Conservation (phyloP, 176 grass and related monocot species). For the Avena insularis region DNA sequence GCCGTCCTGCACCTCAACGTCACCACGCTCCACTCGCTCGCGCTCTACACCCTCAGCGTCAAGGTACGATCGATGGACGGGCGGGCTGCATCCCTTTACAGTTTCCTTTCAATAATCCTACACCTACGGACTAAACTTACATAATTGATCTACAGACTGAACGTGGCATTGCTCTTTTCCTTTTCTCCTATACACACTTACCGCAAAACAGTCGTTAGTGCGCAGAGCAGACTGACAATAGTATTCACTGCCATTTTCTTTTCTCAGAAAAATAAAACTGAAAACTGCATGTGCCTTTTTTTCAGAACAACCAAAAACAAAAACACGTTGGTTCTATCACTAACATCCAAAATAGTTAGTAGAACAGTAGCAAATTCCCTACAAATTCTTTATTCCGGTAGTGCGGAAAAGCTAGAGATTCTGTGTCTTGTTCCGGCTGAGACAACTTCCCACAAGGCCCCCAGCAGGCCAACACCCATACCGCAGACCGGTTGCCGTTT, state of each 20-base stretch:
- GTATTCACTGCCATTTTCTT: background rate
- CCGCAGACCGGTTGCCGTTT: background rate
- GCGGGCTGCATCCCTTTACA: background rate
- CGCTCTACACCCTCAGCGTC: conserved; percentile 80
- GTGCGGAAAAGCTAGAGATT: background rate
- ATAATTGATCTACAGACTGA: too few relatives aligned
- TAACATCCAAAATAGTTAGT: background rate
- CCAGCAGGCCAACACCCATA: background rate
- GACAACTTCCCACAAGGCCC: background rate
- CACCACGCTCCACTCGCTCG: conserved; percentile 57
- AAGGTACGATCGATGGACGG: conserved; percentile 58
- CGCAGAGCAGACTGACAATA: background rate
- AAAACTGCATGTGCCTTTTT: background rate
- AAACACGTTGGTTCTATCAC: background rate
- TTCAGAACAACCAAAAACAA: background rate
- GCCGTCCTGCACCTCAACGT: conserved; percentile 82
- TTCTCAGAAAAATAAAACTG: background rate
- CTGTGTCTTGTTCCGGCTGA: background rate
- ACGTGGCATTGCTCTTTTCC: background rate
- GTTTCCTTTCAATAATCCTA: background rate
- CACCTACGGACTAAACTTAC: too few relatives aligned
- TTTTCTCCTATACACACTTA: background rate
- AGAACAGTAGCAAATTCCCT: background rate
- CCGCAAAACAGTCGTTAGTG: background rate
- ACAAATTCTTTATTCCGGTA: background rate